Evolutionary conservation across 2,329 filamentous ascomycete species (phyloP), one percentile per base, ranked within the genome.

Genomic region (Penicillium crustosum): DNA sequence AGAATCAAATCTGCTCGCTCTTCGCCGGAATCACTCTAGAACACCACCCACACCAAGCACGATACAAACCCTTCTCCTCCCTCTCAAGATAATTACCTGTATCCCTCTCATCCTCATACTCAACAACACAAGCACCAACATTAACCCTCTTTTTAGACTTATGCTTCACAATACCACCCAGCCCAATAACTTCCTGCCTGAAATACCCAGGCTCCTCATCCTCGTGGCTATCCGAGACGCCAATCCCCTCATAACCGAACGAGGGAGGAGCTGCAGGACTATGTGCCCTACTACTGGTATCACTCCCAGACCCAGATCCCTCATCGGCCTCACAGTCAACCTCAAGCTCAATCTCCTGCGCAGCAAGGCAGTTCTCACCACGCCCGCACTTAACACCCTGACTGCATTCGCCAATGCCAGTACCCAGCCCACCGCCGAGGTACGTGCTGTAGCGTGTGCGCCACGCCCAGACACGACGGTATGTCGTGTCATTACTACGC

Each of bases 41-140:
- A 73, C 93, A 97, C 93, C 93, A 97, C 0, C 89, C 91, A 74
- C 93, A 97, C 91, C 91, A 96, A 70, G 89, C 92, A 60, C 93
- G 83, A 56, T 86, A 81, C 49, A 77, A 75, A 0, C 90, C 90
- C 15, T 79, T 79, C 53, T 87, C 82, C 75, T 97, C 93, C 25
- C 88, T 79, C 17, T 82, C 81, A 27, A 97, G 78, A 64, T 89
- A 88, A 57, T 82, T 81, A 5, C 85, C 86, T 8, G 82, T 81
- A 36, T 83, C 83, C 55, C 84, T 82, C 75, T 95, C 91, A 69
- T 93, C 91, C 63, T 90, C 89, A 77, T 88, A 92, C 72, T 96
- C 91, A 61, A 89, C 89, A 13, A 97, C 93, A 61, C 89, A 91
- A 5, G 89, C 89, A 1, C 93, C 93, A 0, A 97, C 87, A 59